Percentiles rank a stretch among this genome's conserved stretches.
phyloP scores from a whole-genome alignment of 1,284 basidiomycete genomes.

The Sporisorium exsertum region DNA sequence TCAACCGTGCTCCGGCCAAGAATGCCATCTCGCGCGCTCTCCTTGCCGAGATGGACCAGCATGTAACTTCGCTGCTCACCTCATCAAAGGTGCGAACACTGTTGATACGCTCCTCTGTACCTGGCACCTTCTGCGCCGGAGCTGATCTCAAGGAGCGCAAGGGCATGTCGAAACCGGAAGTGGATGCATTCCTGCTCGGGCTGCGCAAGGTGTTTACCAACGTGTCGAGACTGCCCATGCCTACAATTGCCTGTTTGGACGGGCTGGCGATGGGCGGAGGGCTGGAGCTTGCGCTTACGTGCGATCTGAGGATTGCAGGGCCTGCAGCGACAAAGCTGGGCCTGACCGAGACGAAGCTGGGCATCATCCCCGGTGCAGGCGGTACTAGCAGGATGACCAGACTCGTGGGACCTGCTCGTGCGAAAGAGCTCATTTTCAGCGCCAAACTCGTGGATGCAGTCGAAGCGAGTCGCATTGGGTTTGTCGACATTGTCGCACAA shows the following conservation, averaged over 20 bases:
- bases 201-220: constrained; percentile 80
- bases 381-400: constrained; percentile 84
- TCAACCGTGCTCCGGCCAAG: constrained; percentile 85
- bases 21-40: constrained; percentile 87
- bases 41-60: constrained; percentile 78
- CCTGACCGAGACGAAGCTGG: constrained; percentile 83
- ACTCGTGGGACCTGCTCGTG: constrained; percentile 81
- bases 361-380: constrained; percentile 84
- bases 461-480: constrained; percentile 81
- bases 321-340: constrained; percentile 80
- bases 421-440: constrained; percentile 89
- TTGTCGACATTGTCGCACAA: constrained; percentile 82
- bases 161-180: constrained; percentile 75
- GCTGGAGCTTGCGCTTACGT: constrained; percentile 85
- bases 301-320: constrained; percentile 85
- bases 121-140: constrained; percentile 77
- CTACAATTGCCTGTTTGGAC: constrained; percentile 91
- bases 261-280: constrained; percentile 93
- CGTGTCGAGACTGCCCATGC: constrained; percentile 83
- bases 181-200: constrained; percentile 82
- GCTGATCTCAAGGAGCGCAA: constrained; percentile 89
- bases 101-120: constrained; percentile 46
- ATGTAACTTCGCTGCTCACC: constrained; percentile 72
- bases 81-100: constrained; percentile 44
- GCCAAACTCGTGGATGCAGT: constrained; percentile 76